Percentiles rank a stretch among this genome's conserved stretches.
Evolutionary conservation across 169 alveolate genomes (phyloP).

Genomic region (Hepatocystis sp.): DNA sequence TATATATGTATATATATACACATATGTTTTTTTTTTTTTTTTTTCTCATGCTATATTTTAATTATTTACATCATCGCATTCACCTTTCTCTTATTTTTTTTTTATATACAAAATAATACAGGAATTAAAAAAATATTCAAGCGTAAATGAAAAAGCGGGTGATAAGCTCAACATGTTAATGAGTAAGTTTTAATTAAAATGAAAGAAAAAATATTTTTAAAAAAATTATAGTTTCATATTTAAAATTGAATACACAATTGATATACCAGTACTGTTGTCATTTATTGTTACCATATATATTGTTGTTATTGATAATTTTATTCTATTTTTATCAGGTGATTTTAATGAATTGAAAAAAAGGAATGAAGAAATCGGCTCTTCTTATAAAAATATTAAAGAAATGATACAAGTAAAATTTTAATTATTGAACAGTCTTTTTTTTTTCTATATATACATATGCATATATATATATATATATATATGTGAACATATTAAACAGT

Average conservation of each 20-base stretch:
- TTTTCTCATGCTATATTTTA: too few relatives aligned
- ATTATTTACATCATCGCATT: too few relatives aligned
- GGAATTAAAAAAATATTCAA: conserved; percentile 64
- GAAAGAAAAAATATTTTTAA: background rate
- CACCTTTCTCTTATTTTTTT: background rate
- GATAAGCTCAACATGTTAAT: conserved; percentile 55
- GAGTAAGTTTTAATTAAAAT: conserved; percentile 36
- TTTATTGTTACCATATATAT: conserved; percentile 5
- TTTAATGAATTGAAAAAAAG: conserved; percentile 68
- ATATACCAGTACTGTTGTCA: background rate
- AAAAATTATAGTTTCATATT: too few relatives aligned
- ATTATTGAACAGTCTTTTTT: too few relatives aligned
- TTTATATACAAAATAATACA: too few relatives aligned
- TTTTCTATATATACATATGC: too few relatives aligned
- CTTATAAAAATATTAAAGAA: conserved; percentile 61
- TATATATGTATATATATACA: background rate
- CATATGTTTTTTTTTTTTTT: background rate
- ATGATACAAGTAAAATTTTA: conserved; percentile 55
- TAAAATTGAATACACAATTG: too few relatives aligned
- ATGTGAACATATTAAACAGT: too few relatives aligned
- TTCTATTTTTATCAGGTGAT: conserved; percentile 25
- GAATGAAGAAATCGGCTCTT: conserved; percentile 45
- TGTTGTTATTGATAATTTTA: conserved; percentile 1
- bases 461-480: too few relatives aligned
- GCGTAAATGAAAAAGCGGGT: conserved; percentile 73